Evolutionary conservation across 2,329 filamentous ascomycete species (phyloP), one percentile per base, ranked within the genome.

Genomic region (Phoma sp.): DNA sequence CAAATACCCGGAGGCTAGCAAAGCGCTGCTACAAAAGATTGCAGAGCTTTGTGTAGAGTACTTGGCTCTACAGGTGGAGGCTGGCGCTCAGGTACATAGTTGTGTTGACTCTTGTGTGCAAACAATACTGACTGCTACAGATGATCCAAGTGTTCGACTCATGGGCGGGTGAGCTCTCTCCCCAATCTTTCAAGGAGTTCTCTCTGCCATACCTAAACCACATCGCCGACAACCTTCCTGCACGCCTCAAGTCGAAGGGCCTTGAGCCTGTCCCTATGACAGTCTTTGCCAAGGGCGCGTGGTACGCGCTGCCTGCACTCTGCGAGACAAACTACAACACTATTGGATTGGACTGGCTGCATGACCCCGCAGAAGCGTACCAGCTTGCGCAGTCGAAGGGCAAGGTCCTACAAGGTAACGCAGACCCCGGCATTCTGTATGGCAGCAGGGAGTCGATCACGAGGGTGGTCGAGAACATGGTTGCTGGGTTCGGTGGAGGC

Each of bases 81-180:
- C 95, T 22, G 95, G 95, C 55, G 95, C 95, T 50, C 95, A 97
- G 83, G 87, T 88, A 80, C 50, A 13, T 13, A 12, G 55, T 12
- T 24, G 8, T 22, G 27, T 15, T 13, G 8, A 27, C 7, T 21
- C 6, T 7, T 9, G 8, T 9, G 10, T n/a, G 13, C 13, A 12
- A 6, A 36, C 36, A 21, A 38, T 21, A 53, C 64, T 74, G 27
- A 73, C 60, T 2, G 4, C 31, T 35, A 17, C 50, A 91, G 87
- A 85, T 97, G 73, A 82, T 98, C 25, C 95, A 98, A 82, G 92
- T 99, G 12, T 99, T 99, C 71, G 95, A 99, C 74, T 98, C 94
- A 0, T 99, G 95, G 94, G 95, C 95, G 2, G 93, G 92, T 37
- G 95, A 99, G 78, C 83, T 99, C 40, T 92, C 90, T 8, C 94